These are phyloP conservation scores for Aspergillus sp. DNA, from an alignment of 2,329 filamentous ascomycete genomes.

Conservation along the genomic window DNA sequence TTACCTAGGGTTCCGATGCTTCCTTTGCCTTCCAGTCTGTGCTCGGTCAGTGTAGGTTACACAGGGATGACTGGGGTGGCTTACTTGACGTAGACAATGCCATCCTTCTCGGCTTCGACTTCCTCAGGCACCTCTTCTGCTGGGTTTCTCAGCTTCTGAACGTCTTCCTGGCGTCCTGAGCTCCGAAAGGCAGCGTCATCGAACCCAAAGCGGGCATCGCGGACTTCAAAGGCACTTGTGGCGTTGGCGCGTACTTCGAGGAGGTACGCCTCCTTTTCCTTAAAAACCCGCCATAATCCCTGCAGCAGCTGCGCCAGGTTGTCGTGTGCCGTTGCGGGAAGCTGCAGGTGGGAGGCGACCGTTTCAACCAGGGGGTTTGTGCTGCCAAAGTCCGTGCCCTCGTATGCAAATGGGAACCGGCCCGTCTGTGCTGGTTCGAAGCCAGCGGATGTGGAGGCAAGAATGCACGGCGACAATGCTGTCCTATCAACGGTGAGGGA, in stretches of 20 bases:
- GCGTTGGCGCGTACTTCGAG: conserved; percentile 54
- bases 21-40: conserved; percentile 51
- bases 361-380: conserved; percentile 43
- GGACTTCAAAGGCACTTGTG: conserved; percentile 51
- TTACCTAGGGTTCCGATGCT: conserved; percentile 71
- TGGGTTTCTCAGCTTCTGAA: conserved; percentile 60
- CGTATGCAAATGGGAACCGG: conserved; percentile 65
- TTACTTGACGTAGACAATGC: conserved; percentile 76
- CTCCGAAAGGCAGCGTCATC: conserved; percentile 70
- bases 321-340: conserved; percentile 50
- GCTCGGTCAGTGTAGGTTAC: background rate
- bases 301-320: conserved; percentile 54
- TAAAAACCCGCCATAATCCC: conserved; percentile 61
- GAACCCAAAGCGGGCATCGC: conserved; percentile 62
- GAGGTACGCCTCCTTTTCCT: conserved; percentile 65
- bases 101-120: conserved; percentile 64
- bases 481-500: conserved; percentile 67
- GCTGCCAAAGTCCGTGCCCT: conserved; percentile 47
- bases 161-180: conserved; percentile 60
- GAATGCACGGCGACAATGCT: conserved; percentile 63
- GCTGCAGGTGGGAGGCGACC: conserved; percentile 53
- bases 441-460: conserved; percentile 57
- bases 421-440: conserved; percentile 48
- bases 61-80: background rate
- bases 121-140: conserved; percentile 57